Evolutionary conservation across 495 filamentous ascomycete genomes (phyloP), one percentile per base, ranked within the genome.

Genomic region (Aspergillus cristatus): DNA sequence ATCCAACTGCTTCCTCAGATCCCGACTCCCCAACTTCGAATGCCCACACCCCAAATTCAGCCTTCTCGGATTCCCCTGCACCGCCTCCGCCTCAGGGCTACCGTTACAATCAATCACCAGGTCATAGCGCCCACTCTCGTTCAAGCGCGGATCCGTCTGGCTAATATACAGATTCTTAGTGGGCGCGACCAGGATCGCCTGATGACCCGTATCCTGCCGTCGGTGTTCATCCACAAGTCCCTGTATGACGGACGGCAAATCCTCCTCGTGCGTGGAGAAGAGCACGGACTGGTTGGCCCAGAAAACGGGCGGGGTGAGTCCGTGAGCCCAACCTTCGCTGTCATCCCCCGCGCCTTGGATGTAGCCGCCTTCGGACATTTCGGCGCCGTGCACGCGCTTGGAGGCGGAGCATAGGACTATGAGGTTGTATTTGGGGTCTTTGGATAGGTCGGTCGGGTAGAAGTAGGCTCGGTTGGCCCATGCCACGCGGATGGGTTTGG

Each of bases 311-410:
- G 90, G 74, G 7, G 82, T 90, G 8, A 96, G 62, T 1, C 84
- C 82, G 28, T 73, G 60, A 25, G 86, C 79, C 91, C 91, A 98
- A 28, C 78, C 80, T 61, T 97, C 90, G 14, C 79, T 84, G 51
- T 97, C 90, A 60, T 97, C 90, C 4, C 81, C 90, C 10, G 89
- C 88, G 16, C 91, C 91, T 58, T 96, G 91, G 43, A 98, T 84
- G 53, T 98, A 98, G 17, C 80, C 83, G 3, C 75, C 76, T 43
- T 75, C 74, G 18, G 75, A 77, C 37, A 78, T 68, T 50, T 86
- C 83, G 0, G 71, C 72, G 4, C 78, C 79, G 11, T 57, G 61
- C 0, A 85, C 74, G 8, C 81, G 68, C 25, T 77, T 69, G 0
- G 87, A 94, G 16, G 83, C 79, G 2, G 87, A 87, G 56, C 89